A percentile compares a stretch with the other conserved stretches of the same genome.
phyloP scores from a whole-genome alignment of 805 yeast genomes.

The Ogataea philodendri region DNA sequence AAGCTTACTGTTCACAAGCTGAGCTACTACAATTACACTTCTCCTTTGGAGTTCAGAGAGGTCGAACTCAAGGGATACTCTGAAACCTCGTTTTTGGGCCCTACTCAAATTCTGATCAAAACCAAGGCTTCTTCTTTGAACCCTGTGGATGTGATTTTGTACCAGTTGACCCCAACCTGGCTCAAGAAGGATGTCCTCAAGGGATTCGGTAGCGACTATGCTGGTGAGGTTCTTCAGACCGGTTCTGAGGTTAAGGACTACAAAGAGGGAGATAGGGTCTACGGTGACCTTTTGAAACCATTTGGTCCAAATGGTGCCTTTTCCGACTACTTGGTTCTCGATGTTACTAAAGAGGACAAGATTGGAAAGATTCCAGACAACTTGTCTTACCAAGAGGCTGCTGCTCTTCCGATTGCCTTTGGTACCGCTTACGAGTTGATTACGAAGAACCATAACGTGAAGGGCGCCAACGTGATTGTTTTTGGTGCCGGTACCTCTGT shows the following conservation, averaged over 20 bases:
- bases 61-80: constrained; percentile 8
- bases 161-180: constrained; percentile 11
- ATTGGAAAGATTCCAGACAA: constrained; percentile 46
- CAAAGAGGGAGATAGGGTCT: constrained; percentile 20
- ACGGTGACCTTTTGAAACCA: constrained; percentile 11
- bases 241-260: constrained; percentile 18
- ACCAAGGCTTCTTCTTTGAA: constrained; percentile 19
- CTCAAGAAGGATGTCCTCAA: constrained; percentile 7
- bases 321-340: constrained; percentile 44
- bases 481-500: constrained; percentile 77
- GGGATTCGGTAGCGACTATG: constrained; percentile 22
- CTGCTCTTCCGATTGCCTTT: constrained; percentile 61
- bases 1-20: constrained; percentile 10
- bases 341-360: constrained; percentile 32
- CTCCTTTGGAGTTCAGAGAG: constrained; percentile 15
- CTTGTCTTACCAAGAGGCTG: constrained; percentile 54
- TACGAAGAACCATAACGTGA: constrained; percentile 31
- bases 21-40: constrained; percentile 14
- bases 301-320: constrained; percentile 37
- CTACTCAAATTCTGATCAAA: constrained; percentile 18
- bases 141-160: constrained; percentile 19
- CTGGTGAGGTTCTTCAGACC: constrained; percentile 20
- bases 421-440: constrained; percentile 52
- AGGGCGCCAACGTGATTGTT: constrained; percentile 50
- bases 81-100: constrained; percentile 10